phyloP scores from a whole-genome alignment of 768 basidiomycete genomes.

The Favolaschia claudopus region DNA sequence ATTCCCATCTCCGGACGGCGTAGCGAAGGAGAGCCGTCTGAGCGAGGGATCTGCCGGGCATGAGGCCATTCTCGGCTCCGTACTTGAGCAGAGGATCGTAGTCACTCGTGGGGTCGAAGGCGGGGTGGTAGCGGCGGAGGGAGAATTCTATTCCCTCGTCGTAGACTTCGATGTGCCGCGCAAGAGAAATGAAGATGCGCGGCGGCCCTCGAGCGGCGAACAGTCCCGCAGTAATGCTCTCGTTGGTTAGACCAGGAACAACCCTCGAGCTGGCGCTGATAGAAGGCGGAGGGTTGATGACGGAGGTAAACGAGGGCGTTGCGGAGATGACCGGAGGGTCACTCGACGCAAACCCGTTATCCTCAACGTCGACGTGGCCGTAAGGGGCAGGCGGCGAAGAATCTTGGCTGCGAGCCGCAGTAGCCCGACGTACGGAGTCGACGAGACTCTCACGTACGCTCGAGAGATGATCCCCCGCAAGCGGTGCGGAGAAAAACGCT shows the following conservation, averaged over 20 bases:
- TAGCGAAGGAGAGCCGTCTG: neutral
- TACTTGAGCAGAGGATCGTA: slow-evolving; percentile 6
- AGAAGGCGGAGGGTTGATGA: neutral
- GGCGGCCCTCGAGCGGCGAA: too few relatives aligned
- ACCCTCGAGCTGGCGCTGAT: neutral
- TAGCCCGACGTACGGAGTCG: too few relatives aligned
- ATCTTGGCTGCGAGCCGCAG: too few relatives aligned
- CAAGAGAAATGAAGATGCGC: neutral
- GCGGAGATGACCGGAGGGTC: neutral
- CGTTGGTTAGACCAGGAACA: too few relatives aligned
- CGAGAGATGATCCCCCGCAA: too few relatives aligned
- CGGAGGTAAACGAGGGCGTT: neutral
- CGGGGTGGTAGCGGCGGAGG: neutral
- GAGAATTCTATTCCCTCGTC: neutral
- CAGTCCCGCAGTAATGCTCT: too few relatives aligned
- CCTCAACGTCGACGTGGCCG: too few relatives aligned
- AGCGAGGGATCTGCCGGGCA: slow-evolving; percentile 5
- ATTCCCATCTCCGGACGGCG: slow-evolving; percentile 1
- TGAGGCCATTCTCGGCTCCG: neutral
- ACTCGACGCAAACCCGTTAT: too few relatives aligned
- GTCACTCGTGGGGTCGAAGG: neutral
- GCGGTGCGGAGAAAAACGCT: neutral
- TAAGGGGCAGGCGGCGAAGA: too few relatives aligned
- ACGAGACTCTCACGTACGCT: too few relatives aligned
- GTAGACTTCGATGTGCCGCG: neutral